Conservation (phyloP, 169 alveolate species). For the Babesia ovis region DNA sequence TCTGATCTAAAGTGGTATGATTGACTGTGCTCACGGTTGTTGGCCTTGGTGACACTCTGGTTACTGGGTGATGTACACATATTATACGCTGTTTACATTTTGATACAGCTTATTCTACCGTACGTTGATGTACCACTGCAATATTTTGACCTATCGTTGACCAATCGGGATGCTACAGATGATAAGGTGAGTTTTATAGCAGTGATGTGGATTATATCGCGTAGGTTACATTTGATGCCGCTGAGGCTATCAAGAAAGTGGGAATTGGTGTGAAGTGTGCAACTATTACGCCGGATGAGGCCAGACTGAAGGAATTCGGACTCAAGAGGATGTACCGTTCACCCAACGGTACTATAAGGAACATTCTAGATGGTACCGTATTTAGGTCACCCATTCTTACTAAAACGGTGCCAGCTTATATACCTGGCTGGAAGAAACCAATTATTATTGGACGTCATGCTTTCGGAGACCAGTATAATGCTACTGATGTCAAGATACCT, state of each 20-base stretch:
- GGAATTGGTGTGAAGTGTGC: slow-evolving; percentile 95
- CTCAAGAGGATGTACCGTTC: slow-evolving; percentile 93
- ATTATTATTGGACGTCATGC: slow-evolving; percentile 94
- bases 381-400: slow-evolving; percentile 93
- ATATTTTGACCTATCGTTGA: slow-evolving; percentile 90
- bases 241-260: slow-evolving; percentile 87
- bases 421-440: slow-evolving; percentile 93
- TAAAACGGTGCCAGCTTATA: slow-evolving; percentile 88
- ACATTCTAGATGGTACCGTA: slow-evolving; percentile 92
- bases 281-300: slow-evolving; percentile 96
- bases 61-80: background rate
- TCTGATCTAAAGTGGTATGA: too few species aligned
- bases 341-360: slow-evolving; percentile 95
- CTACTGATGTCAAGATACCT: slow-evolving; percentile 81
- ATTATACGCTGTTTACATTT: background rate
- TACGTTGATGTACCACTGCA: slow-evolving; percentile 87
- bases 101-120: slow-evolving; percentile 83
- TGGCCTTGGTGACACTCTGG: too few species aligned
- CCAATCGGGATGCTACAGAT: slow-evolving; percentile 89
- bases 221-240: slow-evolving; percentile 93
- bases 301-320: slow-evolving; percentile 90
- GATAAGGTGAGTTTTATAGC: slow-evolving; percentile 70
- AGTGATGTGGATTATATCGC: background rate
- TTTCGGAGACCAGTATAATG: slow-evolving; percentile 95
- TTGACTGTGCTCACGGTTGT: too few species aligned